A percentile compares a stretch with the other conserved stretches of the same genome.
phyloP scores from a whole-genome alignment of 148 eudicot species.

The Dianthus caryophyllus region DNA sequence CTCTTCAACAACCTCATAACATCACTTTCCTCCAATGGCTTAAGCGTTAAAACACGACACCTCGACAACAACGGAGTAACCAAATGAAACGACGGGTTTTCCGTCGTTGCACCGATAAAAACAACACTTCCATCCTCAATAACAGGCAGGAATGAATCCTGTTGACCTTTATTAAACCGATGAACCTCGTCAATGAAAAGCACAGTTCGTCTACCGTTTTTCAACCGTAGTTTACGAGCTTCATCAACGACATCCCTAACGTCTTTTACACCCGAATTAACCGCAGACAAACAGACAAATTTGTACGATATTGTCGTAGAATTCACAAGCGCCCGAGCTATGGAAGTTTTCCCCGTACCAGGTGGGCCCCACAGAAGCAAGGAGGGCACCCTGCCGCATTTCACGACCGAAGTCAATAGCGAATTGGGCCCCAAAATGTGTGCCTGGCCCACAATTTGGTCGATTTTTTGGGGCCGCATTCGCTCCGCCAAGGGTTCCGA shows the following conservation, averaged over 20 bases:
- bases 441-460: conserved; percentile 68
- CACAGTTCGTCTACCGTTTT: conserved; percentile 48
- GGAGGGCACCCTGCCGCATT: conserved; percentile 56
- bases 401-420: conserved; percentile 49
- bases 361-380: conserved; percentile 90
- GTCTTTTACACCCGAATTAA: conserved; percentile 74
- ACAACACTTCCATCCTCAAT: conserved; percentile 89
- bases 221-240: conserved; percentile 36
- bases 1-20: conserved; percentile 36
- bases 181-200: conserved; percentile 88
- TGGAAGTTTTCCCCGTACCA: conserved; percentile 92
- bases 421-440: conserved; percentile 54
- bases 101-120: conserved; percentile 88
- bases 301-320: conserved; percentile 31
- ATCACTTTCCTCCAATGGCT: conserved; percentile 39
- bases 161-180: conserved; percentile 83
- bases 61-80: conserved; percentile 79
- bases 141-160: conserved; percentile 82
- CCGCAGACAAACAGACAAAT: conserved; percentile 68
- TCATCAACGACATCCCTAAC: conserved; percentile 71
- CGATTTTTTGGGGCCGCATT: conserved; percentile 60
- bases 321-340: conserved; percentile 55
- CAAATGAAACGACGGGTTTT: conserved; percentile 89
- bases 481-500: conserved; percentile 58
- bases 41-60: conserved; percentile 61